Evolutionary conservation across 345 rosid species (phyloP).

Genomic region (Euphorbia peplus): DNA sequence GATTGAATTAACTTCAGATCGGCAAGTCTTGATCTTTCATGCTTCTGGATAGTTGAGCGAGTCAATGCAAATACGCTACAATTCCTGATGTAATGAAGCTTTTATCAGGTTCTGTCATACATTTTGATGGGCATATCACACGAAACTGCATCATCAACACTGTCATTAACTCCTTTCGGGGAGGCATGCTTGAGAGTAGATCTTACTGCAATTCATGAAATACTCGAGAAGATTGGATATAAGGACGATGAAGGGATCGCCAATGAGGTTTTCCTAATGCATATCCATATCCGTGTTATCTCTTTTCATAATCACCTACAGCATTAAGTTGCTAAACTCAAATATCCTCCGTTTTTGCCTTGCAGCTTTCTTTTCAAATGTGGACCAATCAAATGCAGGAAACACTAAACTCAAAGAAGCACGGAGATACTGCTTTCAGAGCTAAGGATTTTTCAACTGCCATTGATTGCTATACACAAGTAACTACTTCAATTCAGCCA

Average conservation of each 20-base stretch:
- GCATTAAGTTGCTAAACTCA: neutral
- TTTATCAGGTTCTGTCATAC: conserved; percentile 61
- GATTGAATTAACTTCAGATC: neutral
- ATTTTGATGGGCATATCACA: conserved; percentile 62
- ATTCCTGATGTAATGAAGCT: conserved; percentile 3
- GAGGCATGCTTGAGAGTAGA: conserved; percentile 81
- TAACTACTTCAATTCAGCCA: conserved; percentile 25
- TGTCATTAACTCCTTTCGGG: conserved; percentile 57
- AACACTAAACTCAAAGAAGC: conserved; percentile 81
- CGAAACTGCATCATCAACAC: conserved; percentile 48
- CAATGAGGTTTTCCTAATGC: conserved; percentile 55
- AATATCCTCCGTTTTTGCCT: neutral
- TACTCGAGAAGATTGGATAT: conserved; percentile 70
- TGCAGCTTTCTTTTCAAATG: conserved; percentile 95
- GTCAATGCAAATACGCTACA: neutral
- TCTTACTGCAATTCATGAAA: conserved; percentile 74
- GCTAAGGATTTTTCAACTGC: conserved; percentile 77
- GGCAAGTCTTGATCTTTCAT: neutral
- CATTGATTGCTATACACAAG: conserved; percentile 77
- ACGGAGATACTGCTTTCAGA: conserved; percentile 86
- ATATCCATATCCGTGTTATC: neutral
- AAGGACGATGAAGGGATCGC: conserved; percentile 80
- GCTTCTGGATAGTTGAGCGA: neutral
- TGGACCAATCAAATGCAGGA: conserved; percentile 98
- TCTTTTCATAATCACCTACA: neutral